Evolutionary conservation across 2,329 filamentous ascomycete genomes (phyloP), one percentile per base, ranked within the genome.

Genomic region (Coniochaeta sp.): DNA sequence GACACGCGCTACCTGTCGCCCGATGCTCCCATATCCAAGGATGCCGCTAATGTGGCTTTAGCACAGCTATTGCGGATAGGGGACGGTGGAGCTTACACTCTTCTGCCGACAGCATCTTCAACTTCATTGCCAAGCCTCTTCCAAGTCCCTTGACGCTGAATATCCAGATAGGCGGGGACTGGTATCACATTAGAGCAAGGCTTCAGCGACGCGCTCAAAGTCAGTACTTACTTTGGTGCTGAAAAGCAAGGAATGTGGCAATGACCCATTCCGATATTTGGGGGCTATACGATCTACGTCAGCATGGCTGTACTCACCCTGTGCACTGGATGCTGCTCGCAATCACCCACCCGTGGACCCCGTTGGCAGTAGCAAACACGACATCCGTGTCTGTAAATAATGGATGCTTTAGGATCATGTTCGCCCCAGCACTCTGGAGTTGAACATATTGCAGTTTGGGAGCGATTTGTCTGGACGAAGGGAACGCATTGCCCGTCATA

Each of bases 261-360:
- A 84, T 77, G 7, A 84, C 74, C 82, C 82, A 85, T 68, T 85
- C 82, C 0, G 81, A 71, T 62, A 84, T 85, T 64, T 84, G 81
- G 1, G 81, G 81, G 1, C 81, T 83, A 54, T 38, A 19, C 17
- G 12, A 28, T n/a, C 47, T 2, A 17, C 12, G 47, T 52, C 24
- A 52, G 47, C 47, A 28, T 14, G 16, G 43, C 19, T 11, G 16
- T 22, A 14, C 47, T 26, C 22, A 12, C 7, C 47, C 6, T 31
- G 24, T 17, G 22, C 11, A 8, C 14, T 24, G 22, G 11, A 47
- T 52, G 26, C 47, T 52, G 14, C 22, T 16, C 3, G 47, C 47
- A 52, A 31, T 16, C 22, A 52, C 77, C 68, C 62, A 82, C 81
- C 80, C 81, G 44, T 84, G 81, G n/a, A 85, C 79, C 0, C 83